phyloP scores from a whole-genome alignment of 2,329 filamentous ascomycete species.

The Seiridium unicorne region DNA sequence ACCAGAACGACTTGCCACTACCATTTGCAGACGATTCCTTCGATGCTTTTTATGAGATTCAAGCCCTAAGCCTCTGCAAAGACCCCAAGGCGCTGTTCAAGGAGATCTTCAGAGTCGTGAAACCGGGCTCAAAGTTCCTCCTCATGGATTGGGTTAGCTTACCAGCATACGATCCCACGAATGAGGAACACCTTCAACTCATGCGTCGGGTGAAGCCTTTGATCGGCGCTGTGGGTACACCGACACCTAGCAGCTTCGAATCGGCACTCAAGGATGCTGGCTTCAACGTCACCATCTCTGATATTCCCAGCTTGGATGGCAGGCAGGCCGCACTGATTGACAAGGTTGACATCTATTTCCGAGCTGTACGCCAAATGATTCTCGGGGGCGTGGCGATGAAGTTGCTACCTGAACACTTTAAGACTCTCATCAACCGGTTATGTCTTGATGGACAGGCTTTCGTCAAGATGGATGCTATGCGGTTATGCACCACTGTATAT shows the following conservation, averaged over 20 bases:
- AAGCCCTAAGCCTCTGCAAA: constrained; percentile 52
- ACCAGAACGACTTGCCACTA: constrained; percentile 50
- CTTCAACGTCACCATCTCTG: constrained; percentile 43
- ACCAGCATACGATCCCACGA: constrained; percentile 43
- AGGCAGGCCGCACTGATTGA: constrained; percentile 52
- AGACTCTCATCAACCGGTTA: constrained; percentile 49
- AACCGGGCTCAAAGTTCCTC: constrained; percentile 48
- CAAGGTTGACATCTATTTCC: constrained; percentile 53
- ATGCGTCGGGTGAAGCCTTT: constrained; percentile 55
- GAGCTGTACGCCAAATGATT: constrained; percentile 46
- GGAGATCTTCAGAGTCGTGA: constrained; percentile 47
- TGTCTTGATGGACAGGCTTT: constrained; percentile 54
- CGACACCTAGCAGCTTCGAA: constrained; percentile 46
- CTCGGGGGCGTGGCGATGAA: constrained; percentile 45
- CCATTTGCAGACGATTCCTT: constrained; percentile 48
- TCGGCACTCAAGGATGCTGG: constrained; percentile 43
- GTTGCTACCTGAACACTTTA: constrained; percentile 49
- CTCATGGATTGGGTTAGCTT: constrained; percentile 53
- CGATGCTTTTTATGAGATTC: constrained; percentile 57
- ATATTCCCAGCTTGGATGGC: constrained; percentile 50
- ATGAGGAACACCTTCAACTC: constrained; percentile 45
- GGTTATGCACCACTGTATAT: constrained; percentile 50
- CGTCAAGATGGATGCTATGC: constrained; percentile 54
- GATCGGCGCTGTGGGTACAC: constrained; percentile 54
- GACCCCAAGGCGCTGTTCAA: constrained; percentile 43